These are phyloP conservation scores for Pleodorina starrii DNA, from an alignment of 139 green algal genomes.

Conservation along the genomic window DNA sequence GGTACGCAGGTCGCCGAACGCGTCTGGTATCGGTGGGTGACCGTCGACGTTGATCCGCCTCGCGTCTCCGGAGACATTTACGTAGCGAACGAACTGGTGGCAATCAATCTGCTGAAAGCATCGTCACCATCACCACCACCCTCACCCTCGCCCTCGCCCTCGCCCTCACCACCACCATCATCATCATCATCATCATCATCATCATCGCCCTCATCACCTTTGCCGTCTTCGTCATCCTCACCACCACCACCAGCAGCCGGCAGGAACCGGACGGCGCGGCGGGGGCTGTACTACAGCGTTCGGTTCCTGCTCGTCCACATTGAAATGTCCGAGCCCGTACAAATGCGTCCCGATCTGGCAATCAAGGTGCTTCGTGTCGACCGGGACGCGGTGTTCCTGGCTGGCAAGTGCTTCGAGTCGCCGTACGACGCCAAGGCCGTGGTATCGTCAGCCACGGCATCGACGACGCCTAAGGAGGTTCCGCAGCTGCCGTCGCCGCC, in stretches of 20 bases:
- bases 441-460: not conserved
- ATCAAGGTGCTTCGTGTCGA: not conserved
- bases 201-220: not conserved
- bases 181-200: too few species aligned
- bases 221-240: not conserved
- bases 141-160: not conserved
- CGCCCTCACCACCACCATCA: not conserved
- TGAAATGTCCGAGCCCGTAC: slow-evolving; percentile 9
- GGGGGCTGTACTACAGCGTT: too few species aligned
- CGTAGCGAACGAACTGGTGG: not conserved
- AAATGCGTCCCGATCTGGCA: not conserved
- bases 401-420: not conserved
- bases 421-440: not conserved
- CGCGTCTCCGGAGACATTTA: not conserved
- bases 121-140: too few species aligned
- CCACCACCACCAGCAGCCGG: not conserved
- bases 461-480: not conserved
- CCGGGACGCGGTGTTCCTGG: too few species aligned
- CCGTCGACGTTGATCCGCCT: not conserved
- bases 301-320: not conserved
- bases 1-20: not conserved
- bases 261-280: too few species aligned
- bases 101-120: too few species aligned
- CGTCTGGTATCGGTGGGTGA: slow-evolving; percentile 16
- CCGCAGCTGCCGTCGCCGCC: not conserved